Percentiles rank a stretch among this genome's conserved stretches.
Evolutionary conservation across 768 basidiomycete species (phyloP).

Genomic region (Suillus discolor): DNA sequence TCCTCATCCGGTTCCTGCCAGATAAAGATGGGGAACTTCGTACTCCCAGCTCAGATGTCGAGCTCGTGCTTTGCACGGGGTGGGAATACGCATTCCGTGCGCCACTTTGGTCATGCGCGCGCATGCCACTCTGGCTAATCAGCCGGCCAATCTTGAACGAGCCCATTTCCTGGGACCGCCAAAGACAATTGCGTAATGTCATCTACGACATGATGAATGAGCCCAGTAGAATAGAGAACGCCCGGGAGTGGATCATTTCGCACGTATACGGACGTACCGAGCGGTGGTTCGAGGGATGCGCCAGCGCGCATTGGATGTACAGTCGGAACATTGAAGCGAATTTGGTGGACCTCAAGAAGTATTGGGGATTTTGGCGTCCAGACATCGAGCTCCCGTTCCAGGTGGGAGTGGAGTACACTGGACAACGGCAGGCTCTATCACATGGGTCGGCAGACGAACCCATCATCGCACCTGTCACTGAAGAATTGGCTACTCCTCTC

Average conservation of each 20-base stretch:
- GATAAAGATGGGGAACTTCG: constrained; percentile 16
- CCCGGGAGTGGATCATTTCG: constrained; percentile 31
- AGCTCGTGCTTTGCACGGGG: constrained; percentile 25
- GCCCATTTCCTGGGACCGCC: constrained; percentile 25
- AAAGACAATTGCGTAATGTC: constrained; percentile 23
- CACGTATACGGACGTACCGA: constrained; percentile 31
- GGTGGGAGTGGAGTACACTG: constrained; percentile 13
- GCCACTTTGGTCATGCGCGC: constrained; percentile 36
- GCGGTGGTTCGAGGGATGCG: constrained; percentile 34
- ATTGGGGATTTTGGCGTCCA: constrained; percentile 28
- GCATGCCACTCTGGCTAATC: constrained; percentile 30
- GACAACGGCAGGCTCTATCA: background rate
- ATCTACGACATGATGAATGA: constrained; percentile 26
- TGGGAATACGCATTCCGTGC: constrained; percentile 34
- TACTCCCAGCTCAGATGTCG: constrained; percentile 18
- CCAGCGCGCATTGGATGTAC: constrained; percentile 30
- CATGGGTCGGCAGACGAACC: constrained; percentile 1
- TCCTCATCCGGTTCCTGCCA: constrained; percentile 25
- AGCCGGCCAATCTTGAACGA: constrained; percentile 22
- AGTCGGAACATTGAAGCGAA: constrained; percentile 25
- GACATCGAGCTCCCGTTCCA: constrained; percentile 24
- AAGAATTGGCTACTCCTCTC: constrained; percentile 1
- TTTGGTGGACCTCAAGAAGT: constrained; percentile 23
- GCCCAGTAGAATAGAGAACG: constrained; percentile 10
- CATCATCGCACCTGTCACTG: background rate